Percentiles rank a stretch among this genome's conserved stretches.
These are phyloP conservation scores for Globisporangium radiosum DNA, from an alignment of 352 stramenopile genomes.

Conservation along the genomic window DNA sequence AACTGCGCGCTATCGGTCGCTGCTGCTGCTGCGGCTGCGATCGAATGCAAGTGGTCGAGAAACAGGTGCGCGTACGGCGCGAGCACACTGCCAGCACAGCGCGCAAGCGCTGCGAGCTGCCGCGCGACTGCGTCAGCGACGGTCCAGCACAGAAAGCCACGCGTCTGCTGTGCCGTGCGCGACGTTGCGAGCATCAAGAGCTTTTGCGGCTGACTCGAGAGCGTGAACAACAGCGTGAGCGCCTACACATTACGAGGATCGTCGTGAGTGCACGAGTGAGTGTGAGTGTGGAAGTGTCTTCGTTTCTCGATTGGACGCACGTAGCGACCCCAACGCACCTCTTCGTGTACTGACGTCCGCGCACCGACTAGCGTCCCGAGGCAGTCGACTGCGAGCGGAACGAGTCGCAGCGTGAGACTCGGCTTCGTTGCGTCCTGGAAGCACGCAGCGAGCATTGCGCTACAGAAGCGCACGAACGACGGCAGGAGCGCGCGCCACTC, in stretches of 20 bases:
- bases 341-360: constrained; percentile 39
- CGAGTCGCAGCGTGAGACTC: constrained; percentile 29
- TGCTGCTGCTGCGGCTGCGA: constrained; percentile 38
- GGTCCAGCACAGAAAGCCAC: constrained; percentile 48
- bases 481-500: constrained; percentile 41
- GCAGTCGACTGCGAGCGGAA: constrained; percentile 29
- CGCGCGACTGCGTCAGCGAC: constrained; percentile 48
- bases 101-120: constrained; percentile 36
- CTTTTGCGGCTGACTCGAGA: constrained; percentile 60
- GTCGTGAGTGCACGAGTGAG: too few species aligned
- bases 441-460: constrained; percentile 38
- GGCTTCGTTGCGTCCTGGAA: constrained; percentile 29
- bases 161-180: constrained; percentile 22
- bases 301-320: too few species aligned
- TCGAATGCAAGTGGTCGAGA: constrained; percentile 69
- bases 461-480: constrained; percentile 48
- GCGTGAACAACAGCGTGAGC: constrained; percentile 55
- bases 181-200: constrained; percentile 41
- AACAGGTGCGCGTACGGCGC: constrained; percentile 65
- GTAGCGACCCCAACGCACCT: constrained; percentile 22
- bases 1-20: constrained; percentile 18
- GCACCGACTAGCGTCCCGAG: constrained; percentile 32
- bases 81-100: constrained; percentile 28
- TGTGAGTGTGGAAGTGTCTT: neutral
- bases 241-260: constrained; percentile 24